Evolutionary conservation across 108 stramenopile genomes (phyloP).

Genomic region (Cyclotella sp.): DNA sequence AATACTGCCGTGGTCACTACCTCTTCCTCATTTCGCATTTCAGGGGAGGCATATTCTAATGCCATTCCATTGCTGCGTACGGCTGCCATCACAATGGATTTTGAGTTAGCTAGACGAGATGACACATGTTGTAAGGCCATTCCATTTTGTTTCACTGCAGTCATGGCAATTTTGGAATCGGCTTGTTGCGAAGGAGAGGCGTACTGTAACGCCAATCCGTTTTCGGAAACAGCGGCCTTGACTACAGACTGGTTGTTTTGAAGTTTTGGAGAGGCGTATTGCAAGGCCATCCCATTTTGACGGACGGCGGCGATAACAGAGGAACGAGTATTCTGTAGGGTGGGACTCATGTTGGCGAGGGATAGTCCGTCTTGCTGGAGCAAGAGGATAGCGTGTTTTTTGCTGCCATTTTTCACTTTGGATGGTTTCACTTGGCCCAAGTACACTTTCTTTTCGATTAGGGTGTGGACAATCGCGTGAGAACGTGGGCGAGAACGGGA

Average conservation of each 20-base stretch:
- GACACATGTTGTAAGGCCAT: conserved; percentile 41
- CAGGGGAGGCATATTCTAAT: conserved; percentile 30
- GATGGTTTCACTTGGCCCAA: neutral
- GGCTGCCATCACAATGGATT: conserved; percentile 51
- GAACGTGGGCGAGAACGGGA: too few relatives aligned
- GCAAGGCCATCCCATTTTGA: conserved; percentile 28
- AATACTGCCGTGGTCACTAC: conserved; percentile 24
- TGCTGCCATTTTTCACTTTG: neutral
- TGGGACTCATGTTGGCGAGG: neutral
- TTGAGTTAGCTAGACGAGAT: conserved; percentile 25
- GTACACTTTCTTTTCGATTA: too few relatives aligned
- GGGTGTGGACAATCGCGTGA: too few relatives aligned
- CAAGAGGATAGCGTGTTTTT: conserved; percentile 9
- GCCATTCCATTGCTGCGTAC: conserved; percentile 21
- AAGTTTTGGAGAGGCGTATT: conserved; percentile 48
- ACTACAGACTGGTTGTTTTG: conserved; percentile 51
- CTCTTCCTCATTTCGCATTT: conserved; percentile 6
- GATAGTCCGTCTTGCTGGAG: conserved; percentile 6
- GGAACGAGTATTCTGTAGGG: neutral
- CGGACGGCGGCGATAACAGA: conserved; percentile 4
- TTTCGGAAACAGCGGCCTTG: conserved; percentile 29
- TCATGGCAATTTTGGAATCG: conserved; percentile 38
- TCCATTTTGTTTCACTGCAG: conserved; percentile 36
- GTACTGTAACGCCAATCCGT: conserved; percentile 43
- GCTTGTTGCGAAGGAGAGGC: conserved; percentile 43